Evolutionary conservation across 352 stramenopile genomes (phyloP).

Genomic region (Lagenidium sp.): DNA sequence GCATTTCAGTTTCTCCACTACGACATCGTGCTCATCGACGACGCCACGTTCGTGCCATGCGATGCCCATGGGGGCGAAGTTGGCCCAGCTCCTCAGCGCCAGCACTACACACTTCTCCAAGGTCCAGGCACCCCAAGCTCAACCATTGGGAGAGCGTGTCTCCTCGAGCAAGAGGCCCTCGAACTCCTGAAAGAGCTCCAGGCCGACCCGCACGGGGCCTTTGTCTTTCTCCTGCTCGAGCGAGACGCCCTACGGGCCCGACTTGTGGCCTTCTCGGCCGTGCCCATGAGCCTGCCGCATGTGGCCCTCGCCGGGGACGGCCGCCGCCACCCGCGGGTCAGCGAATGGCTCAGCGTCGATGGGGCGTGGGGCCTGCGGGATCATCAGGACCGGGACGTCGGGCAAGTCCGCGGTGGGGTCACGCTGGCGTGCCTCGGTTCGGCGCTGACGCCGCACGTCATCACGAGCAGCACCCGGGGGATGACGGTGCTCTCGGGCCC

Average conservation of each 20-base stretch:
- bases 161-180: constrained; percentile 7
- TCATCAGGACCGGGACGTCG: background rate
- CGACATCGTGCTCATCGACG: constrained; percentile 12
- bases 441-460: constrained; percentile 6
- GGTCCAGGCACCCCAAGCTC: background rate
- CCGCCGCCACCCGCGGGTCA: constrained; percentile 2
- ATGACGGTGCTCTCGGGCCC: too few relatives aligned
- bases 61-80: too few relatives aligned
- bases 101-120: too few relatives aligned
- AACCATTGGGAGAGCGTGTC: too few relatives aligned
- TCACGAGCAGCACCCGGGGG: too few relatives aligned
- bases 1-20: constrained; percentile 13
- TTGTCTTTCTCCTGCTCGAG: constrained; percentile 11
- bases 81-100: too few relatives aligned
- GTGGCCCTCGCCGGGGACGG: background rate
- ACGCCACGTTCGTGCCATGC: background rate
- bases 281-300: constrained; percentile 8
- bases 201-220: constrained; percentile 1
- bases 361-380: constrained; percentile 6
- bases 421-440: constrained; percentile 10
- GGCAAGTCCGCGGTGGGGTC: constrained; percentile 1
- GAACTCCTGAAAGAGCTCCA: constrained; percentile 1
- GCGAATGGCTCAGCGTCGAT: constrained; percentile 9
- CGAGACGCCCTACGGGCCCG: constrained; percentile 5
- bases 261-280: constrained; percentile 9